Evolutionary conservation across 2,329 filamentous ascomycete genomes (phyloP), one percentile per base, ranked within the genome.

Genomic region (Microcyclospora tardicrescens): DNA sequence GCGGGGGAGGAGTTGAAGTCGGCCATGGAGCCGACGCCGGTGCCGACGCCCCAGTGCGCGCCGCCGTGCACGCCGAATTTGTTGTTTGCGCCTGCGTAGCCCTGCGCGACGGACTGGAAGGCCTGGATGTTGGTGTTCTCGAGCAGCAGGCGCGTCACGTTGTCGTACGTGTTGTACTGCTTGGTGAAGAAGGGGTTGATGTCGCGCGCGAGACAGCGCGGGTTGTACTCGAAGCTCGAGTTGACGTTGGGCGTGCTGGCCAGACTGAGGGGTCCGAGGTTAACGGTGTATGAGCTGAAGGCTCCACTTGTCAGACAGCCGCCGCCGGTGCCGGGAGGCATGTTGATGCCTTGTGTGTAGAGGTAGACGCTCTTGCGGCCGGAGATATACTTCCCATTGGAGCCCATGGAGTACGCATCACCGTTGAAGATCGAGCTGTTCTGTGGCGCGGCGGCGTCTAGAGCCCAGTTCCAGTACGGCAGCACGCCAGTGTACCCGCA

Each of bases 281-380:
- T 51, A 42, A 58, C 43, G n/a, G 45, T 49, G 39, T 48, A 53
- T 44, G 72, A 60, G 47, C 60, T 64, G 56, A 75, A 73, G 0
- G 71, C 71, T 0, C 72, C 72, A 1, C 57, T 61, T 11, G 53
- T 60, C 2, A 77, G 60, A 49, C 72, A 76, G 2, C 73, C 73
- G 30, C 73, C 72, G 11, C 73, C 73, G 0, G 62, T 61, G n/a
- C 69, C 73, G 0, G 65, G 64, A 0, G 66, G 68, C 9, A 69
- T 52, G 14, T 48, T 58, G 42, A 66, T 38, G 34, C 51, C 33
- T 42, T 51, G 43, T 16, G 36, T 29, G 15, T 36, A 19, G 37
- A 56, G 46, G 46, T 50, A 56, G 33, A 50, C 54, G 44, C 51
- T 43, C 28, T 38, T 30, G 16, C 52, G 48, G 36, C 48, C 45